Evolutionary conservation across 2,329 filamentous ascomycete species (phyloP).

Genomic region (Penicillium sp.): DNA sequence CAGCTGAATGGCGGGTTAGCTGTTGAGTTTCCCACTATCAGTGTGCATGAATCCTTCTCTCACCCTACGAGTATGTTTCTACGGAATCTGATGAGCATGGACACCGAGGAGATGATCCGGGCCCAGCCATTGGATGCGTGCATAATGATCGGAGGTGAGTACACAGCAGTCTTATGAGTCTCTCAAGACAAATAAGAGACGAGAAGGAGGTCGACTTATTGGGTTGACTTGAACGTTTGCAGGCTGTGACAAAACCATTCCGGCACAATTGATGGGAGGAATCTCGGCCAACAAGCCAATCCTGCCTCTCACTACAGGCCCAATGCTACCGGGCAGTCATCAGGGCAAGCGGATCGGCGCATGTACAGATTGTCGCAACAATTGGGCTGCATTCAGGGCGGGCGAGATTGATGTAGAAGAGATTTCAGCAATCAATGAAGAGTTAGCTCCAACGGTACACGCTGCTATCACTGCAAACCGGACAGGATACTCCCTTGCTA

Average conservation of each 20-base stretch:
- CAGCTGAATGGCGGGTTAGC: constrained; percentile 65
- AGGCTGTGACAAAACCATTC: constrained; percentile 73
- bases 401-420: constrained; percentile 68
- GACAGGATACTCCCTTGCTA: background rate
- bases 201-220: too few species aligned
- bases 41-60: constrained; percentile 66
- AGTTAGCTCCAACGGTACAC: constrained; percentile 66
- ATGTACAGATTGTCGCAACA: constrained; percentile 71
- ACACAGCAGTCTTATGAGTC: background rate
- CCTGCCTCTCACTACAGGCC: constrained; percentile 66
- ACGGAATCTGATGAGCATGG: constrained; percentile 73
- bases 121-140: constrained; percentile 69
- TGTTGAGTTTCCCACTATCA: constrained; percentile 72
- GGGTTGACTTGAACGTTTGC: background rate
- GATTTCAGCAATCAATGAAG: constrained; percentile 67
- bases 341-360: constrained; percentile 64
- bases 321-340: constrained; percentile 71
- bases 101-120: constrained; percentile 73
- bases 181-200: too few species aligned
- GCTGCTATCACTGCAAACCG: too few species aligned
- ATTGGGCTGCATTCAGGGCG: constrained; percentile 68
- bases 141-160: constrained; percentile 63
- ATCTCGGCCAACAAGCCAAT: constrained; percentile 72
- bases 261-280: constrained; percentile 71
- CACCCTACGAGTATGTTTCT: constrained; percentile 72